Percentiles rank a stretch among this genome's conserved stretches.
Evolutionary conservation across 495 filamentous ascomycete genomes (phyloP).

Genomic region (Penicillium argentinense): DNA sequence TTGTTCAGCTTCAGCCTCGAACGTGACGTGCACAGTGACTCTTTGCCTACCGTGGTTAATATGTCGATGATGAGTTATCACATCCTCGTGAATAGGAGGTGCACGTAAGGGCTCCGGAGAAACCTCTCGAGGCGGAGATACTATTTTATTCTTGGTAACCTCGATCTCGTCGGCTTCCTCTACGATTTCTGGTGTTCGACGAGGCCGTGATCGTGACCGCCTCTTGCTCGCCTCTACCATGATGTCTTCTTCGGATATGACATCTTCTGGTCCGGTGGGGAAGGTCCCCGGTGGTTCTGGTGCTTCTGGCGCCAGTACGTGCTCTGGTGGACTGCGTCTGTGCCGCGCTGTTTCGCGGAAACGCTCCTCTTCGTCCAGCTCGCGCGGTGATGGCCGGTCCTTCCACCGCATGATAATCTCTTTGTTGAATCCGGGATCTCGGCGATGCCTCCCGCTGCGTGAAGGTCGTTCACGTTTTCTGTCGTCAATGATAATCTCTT

Average conservation of each 20-base stretch:
- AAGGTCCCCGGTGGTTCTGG: conserved; percentile 10
- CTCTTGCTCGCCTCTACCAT: conserved; percentile 11
- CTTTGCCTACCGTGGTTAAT: conserved; percentile 85
- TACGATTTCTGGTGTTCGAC: background rate
- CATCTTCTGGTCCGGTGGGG: conserved; percentile 4
- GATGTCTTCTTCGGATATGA: conserved; percentile 1
- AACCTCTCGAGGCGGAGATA: conserved; percentile 35
- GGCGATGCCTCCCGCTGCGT: background rate
- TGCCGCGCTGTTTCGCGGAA: conserved; percentile 5
- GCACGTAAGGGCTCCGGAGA: conserved; percentile 58
- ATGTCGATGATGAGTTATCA: conserved; percentile 82
- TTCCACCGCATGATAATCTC: conserved; percentile 17
- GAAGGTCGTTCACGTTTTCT: conserved; percentile 6
- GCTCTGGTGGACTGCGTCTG: conserved; percentile 7
- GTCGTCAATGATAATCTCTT: conserved; percentile 13
- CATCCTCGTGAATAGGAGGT: conserved; percentile 73
- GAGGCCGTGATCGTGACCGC: conserved; percentile 6
- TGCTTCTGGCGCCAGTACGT: conserved; percentile 5
- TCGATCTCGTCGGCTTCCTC: conserved; percentile 30
- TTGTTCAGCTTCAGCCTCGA: too few species aligned
- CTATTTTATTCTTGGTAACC: conserved; percentile 21
- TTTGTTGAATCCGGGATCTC: conserved; percentile 8
- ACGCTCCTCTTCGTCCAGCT: conserved; percentile 14
- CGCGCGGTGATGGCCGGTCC: conserved; percentile 15
- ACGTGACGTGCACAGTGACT: too few species aligned